A percentile compares a stretch with the other conserved stretches of the same genome.
Evolutionary conservation across 148 eudicot genomes (phyloP).

Genomic region (Rhododendron williamsianum): DNA sequence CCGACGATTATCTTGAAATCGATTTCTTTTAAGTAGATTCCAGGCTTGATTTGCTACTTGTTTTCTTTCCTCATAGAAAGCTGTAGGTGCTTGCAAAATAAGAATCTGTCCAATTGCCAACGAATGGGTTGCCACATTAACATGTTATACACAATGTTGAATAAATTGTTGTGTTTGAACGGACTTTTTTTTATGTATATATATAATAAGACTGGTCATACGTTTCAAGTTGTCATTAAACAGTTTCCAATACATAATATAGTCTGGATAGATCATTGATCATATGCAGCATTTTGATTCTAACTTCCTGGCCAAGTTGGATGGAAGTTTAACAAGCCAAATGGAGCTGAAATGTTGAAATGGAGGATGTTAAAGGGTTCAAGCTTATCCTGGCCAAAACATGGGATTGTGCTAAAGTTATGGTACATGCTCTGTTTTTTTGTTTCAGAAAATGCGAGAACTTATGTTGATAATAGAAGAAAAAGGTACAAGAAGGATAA

Average conservation of each 20-base stretch:
- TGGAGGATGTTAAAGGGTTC: background rate
- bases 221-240: conserved; percentile 22
- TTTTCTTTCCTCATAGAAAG: conserved; percentile 3
- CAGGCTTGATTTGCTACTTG: conserved; percentile 6
- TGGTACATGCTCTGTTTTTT: background rate
- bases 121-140: background rate
- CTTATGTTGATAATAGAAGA: background rate
- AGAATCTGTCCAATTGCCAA: background rate
- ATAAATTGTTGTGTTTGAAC: background rate
- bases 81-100: conserved; percentile 2
- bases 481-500: background rate
- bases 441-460: background rate
- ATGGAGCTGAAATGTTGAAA: background rate
- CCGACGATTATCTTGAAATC: conserved; percentile 45
- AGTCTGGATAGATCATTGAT: background rate
- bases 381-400: background rate
- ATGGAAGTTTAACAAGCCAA: background rate
- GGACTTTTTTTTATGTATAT: background rate
- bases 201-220: background rate
- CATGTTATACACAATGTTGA: background rate
- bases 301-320: background rate
- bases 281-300: background rate
- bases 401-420: background rate
- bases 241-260: background rate
- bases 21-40: conserved; percentile 1